Percentiles rank a stretch among this genome's conserved stretches.
Evolutionary conservation across 1,139 yeast genomes (phyloP).

Genomic region (Candida albicans): DNA sequence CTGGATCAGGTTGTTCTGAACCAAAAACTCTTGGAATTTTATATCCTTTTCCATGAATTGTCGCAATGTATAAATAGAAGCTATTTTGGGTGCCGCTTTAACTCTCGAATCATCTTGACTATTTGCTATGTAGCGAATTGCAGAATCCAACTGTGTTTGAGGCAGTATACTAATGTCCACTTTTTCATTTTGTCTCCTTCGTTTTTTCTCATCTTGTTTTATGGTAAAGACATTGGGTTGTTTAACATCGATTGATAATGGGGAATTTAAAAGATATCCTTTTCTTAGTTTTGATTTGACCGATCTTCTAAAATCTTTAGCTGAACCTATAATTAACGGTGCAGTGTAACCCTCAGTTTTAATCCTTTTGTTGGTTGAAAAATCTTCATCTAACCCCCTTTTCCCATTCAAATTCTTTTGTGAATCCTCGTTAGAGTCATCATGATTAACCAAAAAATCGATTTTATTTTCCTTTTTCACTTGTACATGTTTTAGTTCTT

Average conservation of each 20-base stretch:
- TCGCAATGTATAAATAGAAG: conserved; percentile 48
- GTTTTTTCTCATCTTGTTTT: conserved; percentile 17
- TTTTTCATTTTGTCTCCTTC: conserved; percentile 19
- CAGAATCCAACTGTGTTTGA: conserved; percentile 28
- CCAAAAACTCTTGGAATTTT: conserved; percentile 37
- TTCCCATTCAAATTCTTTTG: conserved; percentile 9
- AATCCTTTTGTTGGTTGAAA: conserved; percentile 6
- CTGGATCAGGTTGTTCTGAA: conserved; percentile 19
- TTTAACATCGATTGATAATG: conserved; percentile 36
- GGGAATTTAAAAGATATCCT: conserved; percentile 50
- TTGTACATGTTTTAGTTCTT: no score
- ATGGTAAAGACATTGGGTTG: conserved; percentile 25
- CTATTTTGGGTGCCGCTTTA: conserved; percentile 27
- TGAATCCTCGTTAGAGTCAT: no score
- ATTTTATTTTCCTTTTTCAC: no score
- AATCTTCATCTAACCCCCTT: conserved; percentile 9
- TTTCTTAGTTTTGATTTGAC: conserved; percentile 45
- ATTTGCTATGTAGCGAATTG: conserved; percentile 20
- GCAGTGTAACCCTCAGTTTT: conserved; percentile 5
- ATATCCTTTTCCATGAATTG: conserved; percentile 55
- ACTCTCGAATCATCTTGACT: conserved; percentile 29
- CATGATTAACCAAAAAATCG: no score
- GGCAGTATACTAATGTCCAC: conserved; percentile 26
- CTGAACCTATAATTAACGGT: conserved; percentile 47
- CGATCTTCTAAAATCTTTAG: conserved; percentile 44